phyloP scores from a whole-genome alignment of 129 eudicot species.

The Tagetes erecta region DNA sequence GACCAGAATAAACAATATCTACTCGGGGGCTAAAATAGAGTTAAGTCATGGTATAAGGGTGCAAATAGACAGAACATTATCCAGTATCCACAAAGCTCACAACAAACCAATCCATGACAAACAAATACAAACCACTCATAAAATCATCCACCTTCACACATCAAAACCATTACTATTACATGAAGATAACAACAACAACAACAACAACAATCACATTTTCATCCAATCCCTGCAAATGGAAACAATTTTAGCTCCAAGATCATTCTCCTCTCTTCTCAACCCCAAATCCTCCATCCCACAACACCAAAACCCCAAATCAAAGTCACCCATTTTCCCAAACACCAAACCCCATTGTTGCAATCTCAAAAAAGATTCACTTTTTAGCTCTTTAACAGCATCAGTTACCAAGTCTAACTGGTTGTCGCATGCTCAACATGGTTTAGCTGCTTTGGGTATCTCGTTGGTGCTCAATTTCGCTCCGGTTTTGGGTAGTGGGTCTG shows the following conservation, averaged over 20 bases:
- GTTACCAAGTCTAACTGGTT: slow-evolving; percentile 49
- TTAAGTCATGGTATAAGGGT: neutral
- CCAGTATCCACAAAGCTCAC: slow-evolving; percentile 56
- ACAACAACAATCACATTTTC: slow-evolving; percentile 27
- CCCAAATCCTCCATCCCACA: slow-evolving; percentile 45
- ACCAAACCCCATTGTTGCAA: slow-evolving; percentile 59
- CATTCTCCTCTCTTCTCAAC: slow-evolving; percentile 59
- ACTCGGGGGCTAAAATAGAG: neutral
- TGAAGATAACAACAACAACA: too few relatives aligned
- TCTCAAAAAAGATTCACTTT: slow-evolving; percentile 45
- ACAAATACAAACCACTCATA: slow-evolving; percentile 58
- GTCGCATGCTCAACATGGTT: slow-evolving; percentile 69
- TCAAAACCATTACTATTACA: slow-evolving; percentile 9
- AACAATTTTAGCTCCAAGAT: slow-evolving; percentile 81
- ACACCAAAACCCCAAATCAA: slow-evolving; percentile 39
- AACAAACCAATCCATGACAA: slow-evolving; percentile 52
- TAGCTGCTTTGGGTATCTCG: slow-evolving; percentile 89
- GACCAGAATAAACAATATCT: too few relatives aligned
- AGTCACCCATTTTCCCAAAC: slow-evolving; percentile 27
- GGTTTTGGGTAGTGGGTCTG: slow-evolving; percentile 45
- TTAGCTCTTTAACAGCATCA: slow-evolving; percentile 39
- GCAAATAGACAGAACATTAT: slow-evolving; percentile 47
- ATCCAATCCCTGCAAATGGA: slow-evolving; percentile 57
- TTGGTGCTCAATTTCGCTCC: slow-evolving; percentile 76
- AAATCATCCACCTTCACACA: slow-evolving; percentile 15